A percentile compares a stretch with the other conserved stretches of the same genome.
Evolutionary conservation across 2,329 filamentous ascomycete species (phyloP).

Genomic region (Aspergillus quadrilineatus): DNA sequence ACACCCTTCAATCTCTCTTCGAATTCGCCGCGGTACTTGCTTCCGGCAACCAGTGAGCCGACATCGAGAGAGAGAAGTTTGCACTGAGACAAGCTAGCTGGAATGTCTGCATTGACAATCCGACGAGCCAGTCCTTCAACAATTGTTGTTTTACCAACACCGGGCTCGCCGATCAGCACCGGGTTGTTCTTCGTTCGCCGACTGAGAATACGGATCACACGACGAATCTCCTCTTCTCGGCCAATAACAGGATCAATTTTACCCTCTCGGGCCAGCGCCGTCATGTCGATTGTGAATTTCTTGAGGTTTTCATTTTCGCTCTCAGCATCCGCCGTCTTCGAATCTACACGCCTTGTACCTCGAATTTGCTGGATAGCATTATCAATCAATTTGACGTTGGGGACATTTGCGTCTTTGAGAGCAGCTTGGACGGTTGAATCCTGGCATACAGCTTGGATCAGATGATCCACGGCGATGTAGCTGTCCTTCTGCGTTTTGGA

Average conservation of each 20-base stretch:
- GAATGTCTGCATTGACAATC: slow-evolving; percentile 95
- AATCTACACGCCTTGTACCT: slow-evolving; percentile 90
- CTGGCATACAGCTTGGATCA: slow-evolving; percentile 81
- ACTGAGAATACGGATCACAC: slow-evolving; percentile 87
- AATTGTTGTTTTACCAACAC: slow-evolving; percentile 97
- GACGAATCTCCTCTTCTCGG: slow-evolving; percentile 89
- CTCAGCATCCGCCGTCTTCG: slow-evolving; percentile 89
- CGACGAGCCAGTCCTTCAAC: slow-evolving; percentile 93
- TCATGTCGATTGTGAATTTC: slow-evolving; percentile 99
- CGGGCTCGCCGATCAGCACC: slow-evolving; percentile 93
- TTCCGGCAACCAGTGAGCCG: slow-evolving; percentile 89
- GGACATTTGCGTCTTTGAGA: slow-evolving; percentile 83
- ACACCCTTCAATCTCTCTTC: slow-evolving; percentile 99
- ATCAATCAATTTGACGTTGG: slow-evolving; percentile 86
- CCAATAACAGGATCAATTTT: slow-evolving; percentile 98
- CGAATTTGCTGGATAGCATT: slow-evolving; percentile 88
- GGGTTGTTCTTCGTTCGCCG: slow-evolving; percentile 98
- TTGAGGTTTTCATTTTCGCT: slow-evolving; percentile 91
- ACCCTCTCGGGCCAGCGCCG: slow-evolving; percentile 88
- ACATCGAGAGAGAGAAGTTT: slow-evolving; percentile 93
- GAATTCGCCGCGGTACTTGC: slow-evolving; percentile 98
- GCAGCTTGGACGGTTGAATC: slow-evolving; percentile 71
- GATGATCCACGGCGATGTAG: slow-evolving; percentile 90
- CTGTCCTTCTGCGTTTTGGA: slow-evolving; percentile 98
- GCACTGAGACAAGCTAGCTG: slow-evolving; percentile 90